Evolutionary conservation across 2,329 filamentous ascomycete species (phyloP).

Genomic region (Cladosporium sp.): DNA sequence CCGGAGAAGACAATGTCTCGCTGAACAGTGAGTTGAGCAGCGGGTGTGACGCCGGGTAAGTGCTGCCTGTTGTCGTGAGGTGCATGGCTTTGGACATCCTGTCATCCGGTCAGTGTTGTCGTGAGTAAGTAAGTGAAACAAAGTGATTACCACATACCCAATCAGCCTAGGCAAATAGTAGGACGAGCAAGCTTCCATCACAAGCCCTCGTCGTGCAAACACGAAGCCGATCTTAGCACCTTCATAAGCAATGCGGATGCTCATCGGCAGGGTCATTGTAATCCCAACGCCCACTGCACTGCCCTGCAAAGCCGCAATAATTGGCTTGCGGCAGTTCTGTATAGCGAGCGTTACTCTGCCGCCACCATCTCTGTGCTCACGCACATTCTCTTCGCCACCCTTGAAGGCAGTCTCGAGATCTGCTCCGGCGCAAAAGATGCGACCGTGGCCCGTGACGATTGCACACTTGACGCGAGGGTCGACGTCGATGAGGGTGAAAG

Average conservation of each 20-base stretch:
- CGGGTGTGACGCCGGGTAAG: conserved; percentile 50
- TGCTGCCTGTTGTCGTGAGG: conserved; percentile 66
- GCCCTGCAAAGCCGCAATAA: conserved; percentile 57
- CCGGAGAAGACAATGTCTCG: conserved; percentile 59
- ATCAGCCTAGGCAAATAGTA: conserved; percentile 73
- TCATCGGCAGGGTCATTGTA: conserved; percentile 59
- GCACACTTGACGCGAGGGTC: conserved; percentile 57
- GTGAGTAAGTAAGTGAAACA: not conserved
- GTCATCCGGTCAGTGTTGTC: not conserved
- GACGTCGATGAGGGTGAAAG: conserved; percentile 53
- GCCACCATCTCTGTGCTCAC: conserved; percentile 56
- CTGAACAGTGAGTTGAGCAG: conserved; percentile 65
- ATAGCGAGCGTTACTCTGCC: conserved; percentile 54
- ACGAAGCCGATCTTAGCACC: conserved; percentile 72
- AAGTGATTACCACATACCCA: conserved; percentile 46
- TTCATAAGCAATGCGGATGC: conserved; percentile 55
- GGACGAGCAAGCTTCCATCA: conserved; percentile 70
- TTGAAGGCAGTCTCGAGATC: conserved; percentile 57
- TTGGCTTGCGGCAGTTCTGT: conserved; percentile 58
- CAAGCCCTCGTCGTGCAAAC: conserved; percentile 68
- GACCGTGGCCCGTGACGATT: conserved; percentile 52
- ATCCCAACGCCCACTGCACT: conserved; percentile 60
- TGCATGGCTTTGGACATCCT: conserved; percentile 60
- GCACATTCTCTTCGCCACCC: conserved; percentile 41
- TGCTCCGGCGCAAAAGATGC: conserved; percentile 58